Evolutionary conservation across 75 land plant species (phyloP).

Genomic region (Pseudotsuga menziesii): DNA sequence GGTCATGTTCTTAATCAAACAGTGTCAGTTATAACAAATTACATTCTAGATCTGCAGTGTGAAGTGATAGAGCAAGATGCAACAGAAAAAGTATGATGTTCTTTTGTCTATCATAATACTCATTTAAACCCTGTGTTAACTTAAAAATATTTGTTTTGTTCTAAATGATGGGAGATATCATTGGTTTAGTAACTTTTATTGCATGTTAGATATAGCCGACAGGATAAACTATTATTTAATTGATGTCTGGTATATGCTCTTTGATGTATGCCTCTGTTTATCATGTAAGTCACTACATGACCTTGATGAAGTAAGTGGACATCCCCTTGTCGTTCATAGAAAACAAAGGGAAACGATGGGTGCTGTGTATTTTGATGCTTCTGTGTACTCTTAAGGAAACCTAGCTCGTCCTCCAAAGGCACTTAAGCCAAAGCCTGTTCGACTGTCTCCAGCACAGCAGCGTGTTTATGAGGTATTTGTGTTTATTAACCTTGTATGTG

Average conservation of each 20-base stretch:
- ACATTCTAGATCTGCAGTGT: constrained; percentile 93
- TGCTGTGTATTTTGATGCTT: constrained; percentile 57
- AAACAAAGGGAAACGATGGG: constrained; percentile 64
- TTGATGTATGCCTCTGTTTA: neutral
- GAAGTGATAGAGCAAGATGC: constrained; percentile 93
- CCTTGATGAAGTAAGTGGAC: constrained; percentile 78
- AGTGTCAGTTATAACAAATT: constrained; percentile 73
- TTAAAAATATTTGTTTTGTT: neutral
- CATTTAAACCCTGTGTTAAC: neutral
- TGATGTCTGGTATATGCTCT: neutral
- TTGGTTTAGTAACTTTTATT: neutral
- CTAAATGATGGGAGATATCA: no score
- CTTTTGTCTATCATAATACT: neutral
- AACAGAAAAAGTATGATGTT: constrained; percentile 65
- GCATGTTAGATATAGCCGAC: neutral
- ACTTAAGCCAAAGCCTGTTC: constrained; percentile 93
- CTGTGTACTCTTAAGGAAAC: constrained; percentile 59
- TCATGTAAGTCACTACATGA: constrained; percentile 69
- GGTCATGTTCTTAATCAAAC: constrained; percentile 71
- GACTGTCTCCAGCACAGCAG: constrained; percentile 70
- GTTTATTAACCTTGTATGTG: constrained; percentile 3
- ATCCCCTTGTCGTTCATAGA: constrained; percentile 51
- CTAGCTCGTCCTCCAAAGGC: constrained; percentile 78
- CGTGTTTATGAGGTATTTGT: constrained; percentile 85
- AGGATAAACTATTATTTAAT: neutral